Conservation (phyloP, 2,329 filamentous ascomycete species). For the Volutella citrinella region DNA sequence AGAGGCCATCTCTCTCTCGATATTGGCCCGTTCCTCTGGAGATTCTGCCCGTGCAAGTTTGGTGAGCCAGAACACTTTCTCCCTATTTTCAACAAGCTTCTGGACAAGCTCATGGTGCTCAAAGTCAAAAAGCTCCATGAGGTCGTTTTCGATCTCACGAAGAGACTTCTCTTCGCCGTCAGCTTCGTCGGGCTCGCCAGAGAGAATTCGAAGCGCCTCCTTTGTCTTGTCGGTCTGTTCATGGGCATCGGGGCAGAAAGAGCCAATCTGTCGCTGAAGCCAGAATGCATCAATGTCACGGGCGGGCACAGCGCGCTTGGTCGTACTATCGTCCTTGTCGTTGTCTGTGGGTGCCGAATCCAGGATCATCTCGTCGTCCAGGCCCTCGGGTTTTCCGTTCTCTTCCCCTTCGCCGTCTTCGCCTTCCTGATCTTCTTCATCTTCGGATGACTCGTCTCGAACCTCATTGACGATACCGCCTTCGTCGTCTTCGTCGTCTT, state of each 20-base stretch:
- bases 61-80: constrained; percentile 95
- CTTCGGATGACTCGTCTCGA: constrained; percentile 80
- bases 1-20: constrained; percentile 89
- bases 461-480: constrained; percentile 79
- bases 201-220: constrained; percentile 77
- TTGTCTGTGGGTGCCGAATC: constrained; percentile 58
- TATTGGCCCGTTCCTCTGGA: constrained; percentile 67
- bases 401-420: constrained; percentile 50
- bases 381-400: constrained; percentile 53
- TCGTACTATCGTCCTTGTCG: constrained; percentile 45
- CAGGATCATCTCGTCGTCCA: constrained; percentile 82
- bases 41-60: constrained; percentile 79
- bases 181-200: constrained; percentile 65
- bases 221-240: constrained; percentile 90
- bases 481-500: constrained; percentile 83
- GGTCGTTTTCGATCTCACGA: constrained; percentile 93
- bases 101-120: constrained; percentile 92
- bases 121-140: constrained; percentile 98
- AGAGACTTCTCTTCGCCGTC: constrained; percentile 81
- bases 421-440: constrained; percentile 68
- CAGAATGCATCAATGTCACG: constrained; percentile 97
- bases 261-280: constrained; percentile 89
- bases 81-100: constrained; percentile 85
- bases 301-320: constrained; percentile 67
- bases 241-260: constrained; percentile 86